Base-by-base conservation (phyloP, 768 basidiomycete species). In the Leccinum variicolor region DNA sequence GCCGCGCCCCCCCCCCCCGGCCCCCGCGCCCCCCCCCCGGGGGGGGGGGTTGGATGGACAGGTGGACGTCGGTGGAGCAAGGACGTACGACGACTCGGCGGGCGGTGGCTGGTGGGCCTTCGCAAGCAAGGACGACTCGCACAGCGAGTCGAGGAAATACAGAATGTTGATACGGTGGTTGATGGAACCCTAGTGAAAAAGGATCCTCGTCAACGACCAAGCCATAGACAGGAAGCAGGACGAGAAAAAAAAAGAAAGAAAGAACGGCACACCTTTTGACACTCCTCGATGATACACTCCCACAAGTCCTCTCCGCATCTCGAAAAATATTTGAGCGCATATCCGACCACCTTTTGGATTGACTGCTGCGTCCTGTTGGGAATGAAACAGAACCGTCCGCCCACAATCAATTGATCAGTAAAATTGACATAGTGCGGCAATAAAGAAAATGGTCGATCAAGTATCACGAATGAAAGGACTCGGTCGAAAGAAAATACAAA, bases 111-210 rank as follows among this genome's bases (percentile, higher is more conserved):
- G 71, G 50, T 82, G 81, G 1, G 86, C 82, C 62, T 84, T 88
- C 49, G 85, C 84, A 31, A 88, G 77, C 3, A 90, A 77, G 33
- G 85, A 91, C 0, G 86, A 81, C 66, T 93, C 92, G 70, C 90
- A 94, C 13, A 97, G 79, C 1, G 89, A 86, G 71, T 95, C 94
- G 46, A 98, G 82, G 68, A 95, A 86, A 70, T 97, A 93, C 0
- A 97, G 76, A 58, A 96, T 88, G 72, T 97, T 97, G 64, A 98
- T 95, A n/a, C 92, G 80, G 31, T 89, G 84, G 11, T 97, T 95
- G 19, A 96, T 84, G 0, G 89, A 86, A 52, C 91, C 92, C 90
- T 91, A 33, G 28, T 14, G 36, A 13, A 34, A 25, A n/a, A 33
- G 10, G 11, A 9, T 1, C 13, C n/a, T 19, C 25, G 19, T 34